Conservation (phyloP, 768 basidiomycete genomes). For the Tulasnella sp. region DNA sequence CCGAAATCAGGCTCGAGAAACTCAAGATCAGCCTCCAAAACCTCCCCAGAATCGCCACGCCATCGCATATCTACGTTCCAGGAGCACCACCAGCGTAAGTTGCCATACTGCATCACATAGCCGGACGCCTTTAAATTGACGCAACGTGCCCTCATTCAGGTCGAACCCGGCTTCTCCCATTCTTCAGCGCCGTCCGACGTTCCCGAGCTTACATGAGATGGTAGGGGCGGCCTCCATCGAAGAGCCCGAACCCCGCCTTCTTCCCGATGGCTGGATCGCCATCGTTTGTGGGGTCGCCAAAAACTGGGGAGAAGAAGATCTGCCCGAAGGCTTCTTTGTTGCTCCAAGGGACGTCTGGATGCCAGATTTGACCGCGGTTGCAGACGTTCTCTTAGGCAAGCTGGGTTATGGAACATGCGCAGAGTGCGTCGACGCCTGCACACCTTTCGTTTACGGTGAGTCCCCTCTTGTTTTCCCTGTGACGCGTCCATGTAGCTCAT, state of each 20-base stretch:
- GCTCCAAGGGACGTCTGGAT: constrained; percentile 76
- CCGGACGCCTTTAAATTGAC: not conserved
- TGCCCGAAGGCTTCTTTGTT: constrained; percentile 70
- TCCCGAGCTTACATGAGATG: constrained; percentile 10
- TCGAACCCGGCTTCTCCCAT: constrained; percentile 29
- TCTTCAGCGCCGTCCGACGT: not conserved
- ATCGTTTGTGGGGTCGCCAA: constrained; percentile 72
- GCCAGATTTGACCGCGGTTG: constrained; percentile 72
- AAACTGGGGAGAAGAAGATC: constrained; percentile 43
- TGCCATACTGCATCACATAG: not conserved
- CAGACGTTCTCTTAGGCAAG: constrained; percentile 74
- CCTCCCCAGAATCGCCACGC: constrained; percentile 43
- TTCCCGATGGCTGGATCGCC: constrained; percentile 75
- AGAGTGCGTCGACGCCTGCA: constrained; percentile 70
- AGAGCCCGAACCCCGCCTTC: constrained; percentile 41
- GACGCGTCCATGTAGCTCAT: not conserved
- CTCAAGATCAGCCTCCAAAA: constrained; percentile 9
- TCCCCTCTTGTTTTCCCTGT: not conserved
- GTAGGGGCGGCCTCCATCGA: not conserved
- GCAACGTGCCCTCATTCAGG: not conserved
- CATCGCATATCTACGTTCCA: constrained; percentile 56
- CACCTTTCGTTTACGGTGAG: constrained; percentile 74
- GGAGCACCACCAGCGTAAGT: constrained; percentile 51
- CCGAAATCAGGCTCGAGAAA: constrained; percentile 18
- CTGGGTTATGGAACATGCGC: constrained; percentile 79